A percentile compares a stretch with the other conserved stretches of the same genome.
phyloP scores from a whole-genome alignment of 2,329 filamentous ascomycete species.

The Penicillium corylophilum region DNA sequence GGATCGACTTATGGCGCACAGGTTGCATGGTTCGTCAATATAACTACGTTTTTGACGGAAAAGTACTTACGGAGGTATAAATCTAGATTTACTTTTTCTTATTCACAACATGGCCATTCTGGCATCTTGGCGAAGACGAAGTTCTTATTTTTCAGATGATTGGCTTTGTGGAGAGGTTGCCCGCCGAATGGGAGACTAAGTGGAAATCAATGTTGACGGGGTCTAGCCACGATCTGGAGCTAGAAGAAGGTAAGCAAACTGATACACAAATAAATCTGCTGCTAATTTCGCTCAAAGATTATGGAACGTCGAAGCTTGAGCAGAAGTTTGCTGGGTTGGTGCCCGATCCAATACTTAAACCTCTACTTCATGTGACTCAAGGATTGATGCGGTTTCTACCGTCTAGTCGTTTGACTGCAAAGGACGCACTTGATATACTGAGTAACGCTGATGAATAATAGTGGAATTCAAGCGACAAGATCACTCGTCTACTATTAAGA shows the following conservation, averaged over 20 bases:
- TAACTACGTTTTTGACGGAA: slow-evolving; percentile 1
- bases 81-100: slow-evolving; percentile 24
- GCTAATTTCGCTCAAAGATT: slow-evolving; percentile 6
- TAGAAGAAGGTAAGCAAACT: slow-evolving; percentile 3
- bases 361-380: slow-evolving; percentile 19
- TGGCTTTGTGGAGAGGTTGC: slow-evolving; percentile 20
- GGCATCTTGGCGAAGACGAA: slow-evolving; percentile 17
- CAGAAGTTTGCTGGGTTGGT: slow-evolving; percentile 12
- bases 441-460: neutral
- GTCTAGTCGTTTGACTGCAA: slow-evolving; percentile 18
- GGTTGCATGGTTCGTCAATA: slow-evolving; percentile 24
- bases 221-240: slow-evolving; percentile 3
- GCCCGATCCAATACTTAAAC: slow-evolving; percentile 12
- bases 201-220: slow-evolving; percentile 14
- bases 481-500: too few relatives aligned
- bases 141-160: slow-evolving; percentile 22
- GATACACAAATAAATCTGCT: neutral
- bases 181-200: slow-evolving; percentile 18
- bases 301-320: slow-evolving; percentile 14
- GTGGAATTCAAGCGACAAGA: neutral
- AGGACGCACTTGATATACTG: slow-evolving; percentile 18
- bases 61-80: slow-evolving; percentile 4
- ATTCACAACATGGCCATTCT: slow-evolving; percentile 18
- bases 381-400: slow-evolving; percentile 25
- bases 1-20: slow-evolving; percentile 34